phyloP scores from a whole-genome alignment of 2,329 filamentous ascomycete genomes.

The Fusarium bactridioides region DNA sequence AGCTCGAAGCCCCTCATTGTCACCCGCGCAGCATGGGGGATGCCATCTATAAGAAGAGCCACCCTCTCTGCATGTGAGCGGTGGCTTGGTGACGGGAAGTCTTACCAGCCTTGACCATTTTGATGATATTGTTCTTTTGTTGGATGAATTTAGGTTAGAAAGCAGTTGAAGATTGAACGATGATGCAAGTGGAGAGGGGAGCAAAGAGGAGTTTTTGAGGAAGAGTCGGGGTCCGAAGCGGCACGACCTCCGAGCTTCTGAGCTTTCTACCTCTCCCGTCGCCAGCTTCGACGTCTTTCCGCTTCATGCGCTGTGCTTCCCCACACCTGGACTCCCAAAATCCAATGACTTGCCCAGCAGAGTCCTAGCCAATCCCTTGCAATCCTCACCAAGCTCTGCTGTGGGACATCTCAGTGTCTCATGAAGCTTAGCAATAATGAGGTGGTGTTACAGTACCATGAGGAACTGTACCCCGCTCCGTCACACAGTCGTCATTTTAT shows the following conservation, averaged over 20 bases:
- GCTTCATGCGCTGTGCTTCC: not conserved
- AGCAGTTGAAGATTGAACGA: slow-evolving; percentile 30
- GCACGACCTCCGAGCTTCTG: slow-evolving; percentile 22
- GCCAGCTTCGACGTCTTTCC: slow-evolving; percentile 8
- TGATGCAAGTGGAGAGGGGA: slow-evolving; percentile 39
- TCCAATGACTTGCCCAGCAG: not conserved
- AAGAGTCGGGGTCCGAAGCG: slow-evolving; percentile 36
- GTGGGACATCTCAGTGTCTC: slow-evolving; percentile 15
- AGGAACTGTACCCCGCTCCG: slow-evolving; percentile 30
- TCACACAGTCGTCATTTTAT: slow-evolving; percentile 35
- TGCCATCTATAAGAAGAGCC: slow-evolving; percentile 40
- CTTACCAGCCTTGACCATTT: slow-evolving; percentile 99
- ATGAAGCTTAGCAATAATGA: slow-evolving; percentile 13
- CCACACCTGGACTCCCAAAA: not conserved
- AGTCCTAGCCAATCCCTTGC: slow-evolving; percentile 23
- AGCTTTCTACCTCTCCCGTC: slow-evolving; percentile 3
- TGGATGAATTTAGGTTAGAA: slow-evolving; percentile 16
- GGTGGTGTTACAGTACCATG: slow-evolving; percentile 25
- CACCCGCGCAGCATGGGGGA: slow-evolving; percentile 20
- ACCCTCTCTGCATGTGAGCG: slow-evolving; percentile 13
- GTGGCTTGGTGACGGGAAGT: not conserved
- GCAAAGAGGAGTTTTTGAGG: slow-evolving; percentile 39
- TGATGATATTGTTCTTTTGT: slow-evolving; percentile 57
- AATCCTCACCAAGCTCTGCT: slow-evolving; percentile 17
- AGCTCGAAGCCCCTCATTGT: slow-evolving; percentile 51